Base-by-base conservation (phyloP, 176 grass and related monocot species). In the Oryza meyeriana region DNA sequence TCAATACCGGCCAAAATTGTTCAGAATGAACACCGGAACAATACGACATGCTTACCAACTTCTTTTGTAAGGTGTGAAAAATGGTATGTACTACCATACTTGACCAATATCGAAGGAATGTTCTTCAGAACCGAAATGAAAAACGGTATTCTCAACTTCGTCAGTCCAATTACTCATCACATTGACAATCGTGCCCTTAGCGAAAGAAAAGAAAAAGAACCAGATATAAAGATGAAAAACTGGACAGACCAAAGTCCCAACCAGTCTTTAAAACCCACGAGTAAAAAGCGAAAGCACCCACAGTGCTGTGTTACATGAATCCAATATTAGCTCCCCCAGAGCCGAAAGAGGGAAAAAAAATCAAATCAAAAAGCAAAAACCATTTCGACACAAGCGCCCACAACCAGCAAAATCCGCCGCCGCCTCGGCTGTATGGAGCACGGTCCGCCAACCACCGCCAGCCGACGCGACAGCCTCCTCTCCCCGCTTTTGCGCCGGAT, bases 241-340 rank as follows among this genome's bases (percentile, higher is more conserved):
- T 11, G 12, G 29, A 40, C 22, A 1, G 55, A 76, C 32, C 52
- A 57, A 59, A 59, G 73, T 61, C 73, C 18, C 47, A 8, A 35
- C 50, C 4, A 36, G n/a, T 76, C 34, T 39, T 76, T 76, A 40
- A 68, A 78, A 41, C 74, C 82, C 65, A 85, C 50, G 12, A 61
- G 35, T 41, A 47, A 45, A 69, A 78, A 71, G 65, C 20, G 44
- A 42, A 84, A 84, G 6, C 25, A 36, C 58, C 14, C 22, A 1
- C 77, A 47, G 13, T 47, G 44, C 44, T 27, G 73, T 59, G 35
- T n/a, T 24, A 11, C 17, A n/a, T n/a, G n/a, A n/a, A 4, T 24
- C 38, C 64, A 69, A 69, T 84, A 44, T 69, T 76, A 11, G 47
- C 36, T 24, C 69, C 74, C 32, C 22, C 3, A 13, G 47, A 47